Percentiles rank a stretch among this genome's conserved stretches.
phyloP scores from a whole-genome alignment of 23 red algal genomes.

The Pyropia haitanensis region DNA sequence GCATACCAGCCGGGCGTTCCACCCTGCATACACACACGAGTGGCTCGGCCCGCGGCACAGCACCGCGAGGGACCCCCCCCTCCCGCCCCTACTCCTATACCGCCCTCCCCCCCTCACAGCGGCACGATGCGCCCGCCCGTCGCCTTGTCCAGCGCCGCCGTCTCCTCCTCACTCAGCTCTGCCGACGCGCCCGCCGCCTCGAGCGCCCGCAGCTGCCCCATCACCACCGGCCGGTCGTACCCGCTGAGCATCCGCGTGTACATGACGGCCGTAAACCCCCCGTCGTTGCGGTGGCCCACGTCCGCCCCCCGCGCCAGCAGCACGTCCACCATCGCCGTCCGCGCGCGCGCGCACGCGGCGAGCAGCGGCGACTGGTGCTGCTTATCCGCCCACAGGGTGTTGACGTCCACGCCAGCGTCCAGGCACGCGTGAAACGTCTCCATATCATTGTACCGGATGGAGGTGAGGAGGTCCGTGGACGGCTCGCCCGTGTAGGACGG shows the following conservation, averaged over 20 bases:
- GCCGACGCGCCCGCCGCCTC: constrained; percentile 30
- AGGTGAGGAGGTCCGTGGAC: constrained; percentile 30
- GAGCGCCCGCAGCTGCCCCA: constrained; percentile 33
- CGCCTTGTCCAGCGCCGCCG: constrained; percentile 5
- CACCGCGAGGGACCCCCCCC: too few relatives aligned
- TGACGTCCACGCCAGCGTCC: constrained; percentile 18
- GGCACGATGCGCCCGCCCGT: constrained; percentile 23
- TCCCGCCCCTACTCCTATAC: too few relatives aligned
- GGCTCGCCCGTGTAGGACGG: constrained; percentile 34
- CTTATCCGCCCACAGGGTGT: constrained; percentile 54
- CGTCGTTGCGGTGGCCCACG: constrained; percentile 53
- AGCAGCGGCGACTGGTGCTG: constrained; percentile 69
- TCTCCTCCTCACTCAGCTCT: constrained; percentile 14
- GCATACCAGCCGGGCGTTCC: too few relatives aligned
- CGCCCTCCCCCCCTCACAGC: too few relatives aligned
- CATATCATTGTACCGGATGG: constrained; percentile 69
- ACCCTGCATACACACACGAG: too few relatives aligned
- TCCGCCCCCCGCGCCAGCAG: constrained; percentile 44
- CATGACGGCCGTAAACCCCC: constrained; percentile 60
- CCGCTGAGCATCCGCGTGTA: constrained; percentile 44
- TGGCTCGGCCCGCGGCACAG: too few relatives aligned
- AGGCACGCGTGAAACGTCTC: constrained; percentile 43
- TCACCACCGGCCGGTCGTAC: constrained; percentile 28
- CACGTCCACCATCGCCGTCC: constrained; percentile 42
- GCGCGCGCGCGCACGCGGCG: constrained; percentile 38